phyloP scores from a whole-genome alignment of 306 rosid species.

The Vigna angularis region DNA sequence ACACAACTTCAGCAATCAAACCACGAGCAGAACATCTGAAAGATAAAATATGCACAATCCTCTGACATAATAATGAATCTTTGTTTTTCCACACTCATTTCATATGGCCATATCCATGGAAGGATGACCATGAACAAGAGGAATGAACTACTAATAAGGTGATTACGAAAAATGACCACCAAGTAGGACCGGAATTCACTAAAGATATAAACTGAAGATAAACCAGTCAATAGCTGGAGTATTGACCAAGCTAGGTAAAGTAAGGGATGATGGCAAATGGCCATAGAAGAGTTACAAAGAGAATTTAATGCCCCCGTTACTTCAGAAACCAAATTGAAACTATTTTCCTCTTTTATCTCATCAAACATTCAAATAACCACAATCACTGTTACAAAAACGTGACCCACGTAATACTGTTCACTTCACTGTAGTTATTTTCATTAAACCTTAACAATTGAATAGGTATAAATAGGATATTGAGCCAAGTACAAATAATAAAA shows the following conservation, averaged over 20 bases:
- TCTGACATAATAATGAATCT: background rate
- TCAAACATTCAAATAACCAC: conserved; percentile 2
- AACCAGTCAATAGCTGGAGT: too few species aligned
- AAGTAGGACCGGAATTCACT: background rate
- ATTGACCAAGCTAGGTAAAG: too few species aligned
- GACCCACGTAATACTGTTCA: too few species aligned
- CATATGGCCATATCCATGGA: background rate
- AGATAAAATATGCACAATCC: background rate
- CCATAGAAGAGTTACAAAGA: too few species aligned
- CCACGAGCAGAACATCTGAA: background rate
- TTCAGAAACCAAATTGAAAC: conserved; percentile 1
- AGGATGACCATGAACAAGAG: background rate
- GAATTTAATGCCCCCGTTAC: background rate
- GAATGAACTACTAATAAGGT: background rate
- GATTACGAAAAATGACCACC: background rate
- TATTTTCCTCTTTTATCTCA: background rate
- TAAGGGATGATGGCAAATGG: too few species aligned
- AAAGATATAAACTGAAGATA: conserved; percentile 26
- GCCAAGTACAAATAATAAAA: too few species aligned
- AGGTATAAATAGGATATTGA: too few species aligned
- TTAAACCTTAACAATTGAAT: too few species aligned
- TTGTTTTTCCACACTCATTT: background rate
- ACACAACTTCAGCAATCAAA: background rate
- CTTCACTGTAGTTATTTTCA: too few species aligned
- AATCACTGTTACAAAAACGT: too few species aligned